Evolutionary conservation across 768 basidiomycete species (phyloP), one percentile per base, ranked within the genome.

Genomic region (Auricularia sp.): DNA sequence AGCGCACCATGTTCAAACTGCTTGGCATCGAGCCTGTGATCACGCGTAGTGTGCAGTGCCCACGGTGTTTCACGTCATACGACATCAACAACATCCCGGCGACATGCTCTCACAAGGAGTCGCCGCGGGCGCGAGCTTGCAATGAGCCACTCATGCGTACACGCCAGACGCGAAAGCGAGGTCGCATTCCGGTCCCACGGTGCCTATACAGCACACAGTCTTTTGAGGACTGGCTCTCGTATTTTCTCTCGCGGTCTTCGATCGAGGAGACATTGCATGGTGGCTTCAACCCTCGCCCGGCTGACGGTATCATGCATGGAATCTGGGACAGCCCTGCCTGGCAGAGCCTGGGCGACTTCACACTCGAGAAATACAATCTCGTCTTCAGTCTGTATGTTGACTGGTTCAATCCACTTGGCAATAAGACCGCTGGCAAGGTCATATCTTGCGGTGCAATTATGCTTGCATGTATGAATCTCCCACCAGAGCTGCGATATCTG

Each of bases 321-420:
- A 59, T 59, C n/a, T 59, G 56, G 56, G 56, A 59, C 56, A 59
- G 56, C 16, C 56, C 56, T 18, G 56, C 56, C 29, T 59, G 56
- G 56, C 56, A 34, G 24, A 59, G 56, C 29, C 56, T 59, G 11
- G 29, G 29, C 13, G 56, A 21, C 16, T 59, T 33, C 16, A 6
- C 6, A 3, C 33, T 18, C 4, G 16, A 33, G 56, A 59, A 59
- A 34, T 34, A 59, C 56, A 59, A 59, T 24, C 56, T 44, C 7
- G 34, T 29, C 36, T 77, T 77, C 65, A 71, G 71, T 58, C 68
- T 78, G 14, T 67, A 65, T 56, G 66, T 74, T 36, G 78, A 79
- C 62, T 71, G 74, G 47, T 78, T 78, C 68, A 79, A 77, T 63
- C 77, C 78, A 18, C 67, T 72, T 56, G 63, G 66, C 10, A 75